Evolutionary conservation across 148 eudicot species (phyloP), one percentile per base, ranked within the genome.

Genomic region (Euryodendron excelsum): DNA sequence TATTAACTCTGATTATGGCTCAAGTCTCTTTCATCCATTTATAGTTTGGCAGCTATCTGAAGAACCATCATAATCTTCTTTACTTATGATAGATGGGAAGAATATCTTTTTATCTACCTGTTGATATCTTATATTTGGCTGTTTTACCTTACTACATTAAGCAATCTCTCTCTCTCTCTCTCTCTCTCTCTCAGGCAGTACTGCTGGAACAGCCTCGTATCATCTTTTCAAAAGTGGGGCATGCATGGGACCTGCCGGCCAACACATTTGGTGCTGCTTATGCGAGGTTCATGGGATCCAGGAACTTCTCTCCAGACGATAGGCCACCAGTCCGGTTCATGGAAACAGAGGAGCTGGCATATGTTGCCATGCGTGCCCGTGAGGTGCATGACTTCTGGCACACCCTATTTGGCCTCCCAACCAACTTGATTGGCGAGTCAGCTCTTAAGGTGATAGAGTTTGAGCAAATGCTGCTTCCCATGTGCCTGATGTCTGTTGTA

Each of bases 301-400:
- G 94, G 52, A 93, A 89, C 70, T 91, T 93, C 84, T 91, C 93
- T 21, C 91, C 94, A 14, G 94, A 93, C 77, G 97, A 89, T 33
- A 73, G 97, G 36, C 91, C 94, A 37, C 93, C 91, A 0, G 94
- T 91, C 30, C 84, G 91, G 39, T 91, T 93, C 86, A 79, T 91
- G 90, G 94, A 93, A 72, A 88, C 90, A 12, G 92, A 91, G 21
- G 97, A 91, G 72, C 84, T 91, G 8, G 91, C 92, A 11, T 93
- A 91, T 23, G 93, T 91, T 79, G 90, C 94, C 4, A 89, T 90
- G 89, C 86, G 91, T 28, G 90, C 93, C 4, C 86, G 93, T 23
- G 97, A 93, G 79, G 97, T 91, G 75, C 97, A 93, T 39, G 97
- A 93, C 84, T 85, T 93, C 74, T 93, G 97, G 97, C 97, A 91